Conservation (phyloP, 441 rosid species). For the Jatropha podagrica region DNA sequence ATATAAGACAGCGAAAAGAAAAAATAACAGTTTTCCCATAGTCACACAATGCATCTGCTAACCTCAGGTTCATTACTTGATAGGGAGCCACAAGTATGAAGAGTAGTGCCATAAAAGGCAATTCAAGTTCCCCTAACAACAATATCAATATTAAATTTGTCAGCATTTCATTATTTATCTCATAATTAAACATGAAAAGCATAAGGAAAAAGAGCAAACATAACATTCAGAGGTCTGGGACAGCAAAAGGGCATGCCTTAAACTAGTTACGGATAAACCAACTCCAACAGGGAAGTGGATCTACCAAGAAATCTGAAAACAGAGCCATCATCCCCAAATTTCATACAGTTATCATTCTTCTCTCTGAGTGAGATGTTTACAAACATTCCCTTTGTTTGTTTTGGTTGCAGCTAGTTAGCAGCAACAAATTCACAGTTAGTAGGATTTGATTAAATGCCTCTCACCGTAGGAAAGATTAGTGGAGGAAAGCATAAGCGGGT, state of each 20-base stretch:
- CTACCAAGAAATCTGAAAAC: not conserved
- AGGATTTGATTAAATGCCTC: not conserved
- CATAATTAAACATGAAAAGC: not conserved
- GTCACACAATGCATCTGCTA: conserved; percentile 25
- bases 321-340: not conserved
- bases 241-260: not conserved
- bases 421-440: not conserved
- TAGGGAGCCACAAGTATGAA: conserved; percentile 71
- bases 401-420: not conserved
- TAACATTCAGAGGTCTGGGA: not conserved
- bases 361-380: not conserved
- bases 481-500: not conserved
- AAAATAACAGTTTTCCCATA: conserved; percentile 4
- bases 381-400: not conserved
- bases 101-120: conserved; percentile 73
- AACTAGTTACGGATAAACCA: not conserved
- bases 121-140: conserved; percentile 79
- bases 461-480: not conserved
- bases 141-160: conserved; percentile 2
- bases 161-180: not conserved
- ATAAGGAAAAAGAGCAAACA: not conserved
- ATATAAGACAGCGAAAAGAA: conserved; percentile 13
- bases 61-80: conserved; percentile 70
- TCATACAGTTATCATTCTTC: not conserved
- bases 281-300: not conserved